Evolutionary conservation across 345 rosid species (phyloP).

Genomic region (Eutrema japonicum): DNA sequence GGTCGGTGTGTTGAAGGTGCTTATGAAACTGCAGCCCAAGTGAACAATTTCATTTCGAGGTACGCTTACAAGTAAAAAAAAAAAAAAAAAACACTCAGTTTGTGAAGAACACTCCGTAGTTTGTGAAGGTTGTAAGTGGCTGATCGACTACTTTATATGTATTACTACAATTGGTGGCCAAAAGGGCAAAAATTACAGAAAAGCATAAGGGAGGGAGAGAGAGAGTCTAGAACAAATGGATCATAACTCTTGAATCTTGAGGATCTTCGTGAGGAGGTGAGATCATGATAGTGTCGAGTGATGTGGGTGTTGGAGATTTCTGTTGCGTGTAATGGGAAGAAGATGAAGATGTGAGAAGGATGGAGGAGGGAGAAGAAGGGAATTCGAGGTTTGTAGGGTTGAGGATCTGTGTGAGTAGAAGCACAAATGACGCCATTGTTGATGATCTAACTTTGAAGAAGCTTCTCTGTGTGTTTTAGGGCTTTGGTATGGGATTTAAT

Average conservation of each 20-base stretch:
- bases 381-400: slow-evolving; percentile 38
- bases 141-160: no score
- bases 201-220: background rate
- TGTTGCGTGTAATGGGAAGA: slow-evolving; percentile 22
- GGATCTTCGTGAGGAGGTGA: slow-evolving; percentile 41
- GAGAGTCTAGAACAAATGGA: slow-evolving; percentile 25
- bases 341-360: slow-evolving; percentile 16
- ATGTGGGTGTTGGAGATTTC: slow-evolving; percentile 13
- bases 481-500: no score
- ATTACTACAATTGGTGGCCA: slow-evolving; percentile 14
- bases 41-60: slow-evolving; percentile 59
- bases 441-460: no score
- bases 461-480: background rate
- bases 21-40: slow-evolving; percentile 73
- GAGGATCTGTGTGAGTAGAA: slow-evolving; percentile 43
- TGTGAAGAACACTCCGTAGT: no score
- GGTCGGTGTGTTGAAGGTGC: slow-evolving; percentile 86
- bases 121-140: no score
- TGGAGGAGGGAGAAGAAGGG: slow-evolving; percentile 11
- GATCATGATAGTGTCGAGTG: slow-evolving; percentile 30
- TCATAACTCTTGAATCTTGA: slow-evolving; percentile 45
- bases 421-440: slow-evolving; percentile 47
- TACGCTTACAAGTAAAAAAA: slow-evolving; percentile 53
- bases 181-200: background rate
- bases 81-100: background rate